Conservation (phyloP, 768 basidiomycete species). For the Xerocomellus amylosporus region DNA sequence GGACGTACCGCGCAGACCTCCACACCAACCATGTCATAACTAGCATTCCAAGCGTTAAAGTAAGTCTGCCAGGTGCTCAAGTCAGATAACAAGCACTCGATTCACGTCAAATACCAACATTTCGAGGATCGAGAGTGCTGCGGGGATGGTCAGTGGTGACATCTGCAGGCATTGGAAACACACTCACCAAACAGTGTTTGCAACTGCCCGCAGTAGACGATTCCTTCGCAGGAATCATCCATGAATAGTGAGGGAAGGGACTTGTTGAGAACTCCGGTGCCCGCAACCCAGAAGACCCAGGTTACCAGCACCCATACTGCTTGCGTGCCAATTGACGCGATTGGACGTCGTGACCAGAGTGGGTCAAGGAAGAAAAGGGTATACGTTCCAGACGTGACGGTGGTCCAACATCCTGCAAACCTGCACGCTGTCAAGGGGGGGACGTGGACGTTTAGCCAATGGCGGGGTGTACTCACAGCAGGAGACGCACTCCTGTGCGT, state of each 20-base stretch:
- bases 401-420: conserved; percentile 61
- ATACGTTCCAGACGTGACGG: conserved; percentile 48
- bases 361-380: conserved; percentile 63
- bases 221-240: conserved; percentile 38
- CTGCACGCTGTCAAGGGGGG: conserved; percentile 31
- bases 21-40: conserved; percentile 50
- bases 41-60: conserved; percentile 47
- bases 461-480: conserved; percentile 41
- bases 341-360: conserved; percentile 48
- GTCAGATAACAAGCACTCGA: conserved; percentile 5
- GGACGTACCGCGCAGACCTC: conserved; percentile 44
- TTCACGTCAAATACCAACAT: conserved; percentile 37
- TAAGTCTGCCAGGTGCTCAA: conserved; percentile 33
- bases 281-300: conserved; percentile 60
- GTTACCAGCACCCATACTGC: conserved; percentile 57
- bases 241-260: conserved; percentile 46
- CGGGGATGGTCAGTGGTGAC: conserved; percentile 5
- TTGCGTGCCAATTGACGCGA: conserved; percentile 59
- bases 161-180: background rate
- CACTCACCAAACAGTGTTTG: conserved; percentile 50
- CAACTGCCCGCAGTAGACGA: conserved; percentile 57
- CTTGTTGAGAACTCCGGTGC: conserved; percentile 49
- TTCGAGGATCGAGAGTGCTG: conserved; percentile 51
- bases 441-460: background rate
- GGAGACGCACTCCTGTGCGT: conserved; percentile 44